These are phyloP conservation scores for Alternaria brassicicola DNA, from an alignment of 2,329 filamentous ascomycete genomes.

Conservation along the genomic window DNA sequence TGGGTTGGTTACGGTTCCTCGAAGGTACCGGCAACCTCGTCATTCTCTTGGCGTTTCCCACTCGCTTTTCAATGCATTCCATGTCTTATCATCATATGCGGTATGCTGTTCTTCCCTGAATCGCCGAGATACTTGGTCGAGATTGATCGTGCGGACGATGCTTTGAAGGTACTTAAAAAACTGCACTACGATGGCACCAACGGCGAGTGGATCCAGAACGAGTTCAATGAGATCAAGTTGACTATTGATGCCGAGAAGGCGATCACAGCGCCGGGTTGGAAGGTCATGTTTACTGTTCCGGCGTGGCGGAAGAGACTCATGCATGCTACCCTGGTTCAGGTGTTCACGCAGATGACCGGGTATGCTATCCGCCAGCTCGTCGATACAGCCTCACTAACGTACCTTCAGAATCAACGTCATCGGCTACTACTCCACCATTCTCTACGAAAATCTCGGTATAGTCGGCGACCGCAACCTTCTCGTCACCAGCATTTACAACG, in stretches of 20 bases:
- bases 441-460: conserved; percentile 65
- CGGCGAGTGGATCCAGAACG: conserved; percentile 63
- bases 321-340: conserved; percentile 66
- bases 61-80: conserved; percentile 56
- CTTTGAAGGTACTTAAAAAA: conserved; percentile 51
- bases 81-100: conserved; percentile 51
- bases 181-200: conserved; percentile 62
- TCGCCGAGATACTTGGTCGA: conserved; percentile 47
- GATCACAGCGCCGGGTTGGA: conserved; percentile 60
- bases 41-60: conserved; percentile 53
- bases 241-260: conserved; percentile 66
- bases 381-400: conserved; percentile 8
- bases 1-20: conserved; percentile 57
- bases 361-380: conserved; percentile 21
- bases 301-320: conserved; percentile 67
- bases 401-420: conserved; percentile 59
- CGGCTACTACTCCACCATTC: conserved; percentile 66
- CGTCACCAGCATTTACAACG: conserved; percentile 66
- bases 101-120: conserved; percentile 52
- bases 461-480: conserved; percentile 60
- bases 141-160: conserved; percentile 63
- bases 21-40: conserved; percentile 45
- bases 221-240: conserved; percentile 65
- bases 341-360: conserved; percentile 70
- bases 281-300: conserved; percentile 63